These are phyloP conservation scores for Cenococcum geophilum DNA, from an alignment of 495 filamentous ascomycete genomes.

Conservation along the genomic window DNA sequence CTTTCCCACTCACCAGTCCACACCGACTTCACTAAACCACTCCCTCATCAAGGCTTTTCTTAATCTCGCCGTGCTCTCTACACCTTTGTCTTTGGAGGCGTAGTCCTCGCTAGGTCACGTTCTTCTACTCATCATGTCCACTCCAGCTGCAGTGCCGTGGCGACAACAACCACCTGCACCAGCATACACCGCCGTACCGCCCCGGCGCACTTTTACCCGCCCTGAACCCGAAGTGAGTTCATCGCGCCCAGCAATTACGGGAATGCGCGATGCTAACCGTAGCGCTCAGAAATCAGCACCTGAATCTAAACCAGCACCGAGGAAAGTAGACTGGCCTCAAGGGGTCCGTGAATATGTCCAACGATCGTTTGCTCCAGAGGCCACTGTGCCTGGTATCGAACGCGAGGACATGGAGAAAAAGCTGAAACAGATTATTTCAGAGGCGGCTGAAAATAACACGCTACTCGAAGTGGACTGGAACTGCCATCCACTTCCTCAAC, in stretches of 20 bases:
- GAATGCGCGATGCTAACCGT: background rate
- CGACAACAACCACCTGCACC: conserved; percentile 11
- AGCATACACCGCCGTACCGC: conserved; percentile 49
- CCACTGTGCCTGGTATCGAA: conserved; percentile 58
- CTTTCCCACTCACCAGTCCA: background rate
- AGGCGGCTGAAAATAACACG: conserved; percentile 62
- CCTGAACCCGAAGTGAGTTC: conserved; percentile 17
- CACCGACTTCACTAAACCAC: background rate
- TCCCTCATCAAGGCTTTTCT: background rate
- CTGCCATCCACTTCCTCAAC: conserved; percentile 74
- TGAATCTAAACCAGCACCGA: conserved; percentile 26
- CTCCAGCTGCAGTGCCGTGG: background rate
- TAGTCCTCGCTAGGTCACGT: background rate
- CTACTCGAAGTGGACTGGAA: conserved; percentile 77
- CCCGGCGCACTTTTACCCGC: conserved; percentile 38
- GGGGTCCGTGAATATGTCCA: conserved; percentile 77
- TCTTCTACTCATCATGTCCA: background rate
- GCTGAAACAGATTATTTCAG: conserved; percentile 76
- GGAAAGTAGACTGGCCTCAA: conserved; percentile 68
- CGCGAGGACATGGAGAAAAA: conserved; percentile 71
- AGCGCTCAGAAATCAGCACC: conserved; percentile 21
- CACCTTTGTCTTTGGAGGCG: background rate
- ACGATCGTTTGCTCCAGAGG: conserved; percentile 69
- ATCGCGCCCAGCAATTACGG: background rate
- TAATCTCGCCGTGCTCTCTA: background rate